A percentile compares a stretch with the other conserved stretches of the same genome.
These are phyloP conservation scores for Melaleuca quinquenervia DNA, from an alignment of 345 rosid species.

Conservation along the genomic window DNA sequence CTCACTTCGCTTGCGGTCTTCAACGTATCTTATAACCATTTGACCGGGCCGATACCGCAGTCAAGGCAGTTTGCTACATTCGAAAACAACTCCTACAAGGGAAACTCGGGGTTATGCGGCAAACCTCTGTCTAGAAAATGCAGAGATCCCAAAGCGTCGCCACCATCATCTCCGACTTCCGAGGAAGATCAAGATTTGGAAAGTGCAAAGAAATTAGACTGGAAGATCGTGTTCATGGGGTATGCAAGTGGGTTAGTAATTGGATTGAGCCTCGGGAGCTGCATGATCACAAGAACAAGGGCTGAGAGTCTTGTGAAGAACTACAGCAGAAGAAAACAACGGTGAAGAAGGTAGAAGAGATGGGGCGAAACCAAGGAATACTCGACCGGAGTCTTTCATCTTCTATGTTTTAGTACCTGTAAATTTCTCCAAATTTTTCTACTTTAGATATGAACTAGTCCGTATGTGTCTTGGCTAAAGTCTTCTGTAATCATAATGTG, in stretches of 20 bases:
- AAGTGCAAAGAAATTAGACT: neutral
- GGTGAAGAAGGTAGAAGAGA: neutral
- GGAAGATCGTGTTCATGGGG: neutral
- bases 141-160: neutral
- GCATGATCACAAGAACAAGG: neutral
- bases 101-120: neutral
- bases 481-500: neutral
- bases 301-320: neutral
- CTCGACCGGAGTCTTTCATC: neutral
- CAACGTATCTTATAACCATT: constrained; percentile 9
- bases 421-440: neutral
- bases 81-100: neutral
- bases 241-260: neutral
- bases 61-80: neutral
- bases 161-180: neutral
- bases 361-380: neutral
- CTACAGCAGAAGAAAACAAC: neutral
- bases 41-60: neutral
- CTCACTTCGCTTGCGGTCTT: neutral
- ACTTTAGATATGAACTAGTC: neutral
- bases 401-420: neutral
- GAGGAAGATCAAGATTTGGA: neutral
- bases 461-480: neutral
- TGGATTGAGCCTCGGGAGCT: neutral
- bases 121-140: neutral